A percentile compares a stretch with the other conserved stretches of the same genome.
Conservation (phyloP, 805 yeast genomes). For the Dipodascus geniculatus region DNA sequence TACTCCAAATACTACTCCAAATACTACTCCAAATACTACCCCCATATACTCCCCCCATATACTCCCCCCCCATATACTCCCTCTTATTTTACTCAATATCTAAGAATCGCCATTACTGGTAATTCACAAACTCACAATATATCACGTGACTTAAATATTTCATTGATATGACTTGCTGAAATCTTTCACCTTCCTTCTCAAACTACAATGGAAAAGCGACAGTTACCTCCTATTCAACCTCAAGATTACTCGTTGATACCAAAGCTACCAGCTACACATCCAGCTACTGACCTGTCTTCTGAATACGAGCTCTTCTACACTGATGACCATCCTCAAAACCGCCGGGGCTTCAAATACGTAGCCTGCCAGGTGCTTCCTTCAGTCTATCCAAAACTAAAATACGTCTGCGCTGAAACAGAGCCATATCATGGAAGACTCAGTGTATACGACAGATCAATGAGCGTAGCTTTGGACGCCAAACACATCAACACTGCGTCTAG, state of each 20-base stretch:
- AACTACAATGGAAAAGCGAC: neutral
- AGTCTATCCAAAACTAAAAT: constrained; percentile 40
- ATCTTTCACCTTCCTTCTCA: too few species aligned
- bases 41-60: too few species aligned
- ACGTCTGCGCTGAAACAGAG: constrained; percentile 61
- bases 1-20: neutral
- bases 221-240: constrained; percentile 10
- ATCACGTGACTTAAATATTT: too few species aligned
- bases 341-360: constrained; percentile 68
- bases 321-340: constrained; percentile 76
- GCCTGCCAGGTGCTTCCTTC: constrained; percentile 57
- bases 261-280: constrained; percentile 8
- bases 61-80: too few species aligned
- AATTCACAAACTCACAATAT: too few species aligned
- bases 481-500: constrained; percentile 39
- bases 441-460: constrained; percentile 51
- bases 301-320: constrained; percentile 28
- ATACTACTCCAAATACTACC: neutral
- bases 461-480: constrained; percentile 36
- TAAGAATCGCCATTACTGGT: too few species aligned
- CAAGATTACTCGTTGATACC: constrained; percentile 8
- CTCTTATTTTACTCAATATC: too few species aligned
- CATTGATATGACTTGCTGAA: too few species aligned
- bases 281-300: constrained; percentile 2
- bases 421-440: constrained; percentile 50